These are phyloP conservation scores for Elaeis oleifera DNA, from an alignment of 202 grass and related monocot species.

Conservation along the genomic window DNA sequence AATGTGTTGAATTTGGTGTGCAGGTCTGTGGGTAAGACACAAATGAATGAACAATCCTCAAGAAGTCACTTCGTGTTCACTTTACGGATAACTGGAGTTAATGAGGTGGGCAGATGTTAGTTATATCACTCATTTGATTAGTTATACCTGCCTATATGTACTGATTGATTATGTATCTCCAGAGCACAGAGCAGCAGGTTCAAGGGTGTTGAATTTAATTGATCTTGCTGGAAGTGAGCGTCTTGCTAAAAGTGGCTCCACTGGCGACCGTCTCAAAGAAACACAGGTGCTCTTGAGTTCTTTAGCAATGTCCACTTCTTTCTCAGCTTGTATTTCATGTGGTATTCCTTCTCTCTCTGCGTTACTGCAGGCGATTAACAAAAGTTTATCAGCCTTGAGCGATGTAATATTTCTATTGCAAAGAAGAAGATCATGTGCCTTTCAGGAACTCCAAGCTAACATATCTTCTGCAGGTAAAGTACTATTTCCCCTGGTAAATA, in stretches of 20 bases:
- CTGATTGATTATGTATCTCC: neutral
- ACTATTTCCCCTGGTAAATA: neutral
- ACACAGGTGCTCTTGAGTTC: constrained; percentile 47
- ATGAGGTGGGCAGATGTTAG: constrained; percentile 42
- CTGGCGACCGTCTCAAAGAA: constrained; percentile 87
- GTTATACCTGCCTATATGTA: neutral
- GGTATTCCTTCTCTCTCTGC: neutral
- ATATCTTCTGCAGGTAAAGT: constrained; percentile 74
- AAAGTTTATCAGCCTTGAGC: constrained; percentile 79
- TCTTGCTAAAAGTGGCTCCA: constrained; percentile 79
- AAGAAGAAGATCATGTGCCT: constrained; percentile 87
- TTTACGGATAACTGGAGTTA: constrained; percentile 69
- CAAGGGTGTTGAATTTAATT: constrained; percentile 76
- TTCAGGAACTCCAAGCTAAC: constrained; percentile 97
- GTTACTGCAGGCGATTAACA: constrained; percentile 68
- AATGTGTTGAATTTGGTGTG: constrained; percentile 10
- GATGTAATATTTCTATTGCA: constrained; percentile 85
- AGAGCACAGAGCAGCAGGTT: constrained; percentile 83
- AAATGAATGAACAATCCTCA: constrained; percentile 94
- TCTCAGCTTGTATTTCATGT: neutral
- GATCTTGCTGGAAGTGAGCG: constrained; percentile 95
- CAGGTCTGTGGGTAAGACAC: constrained; percentile 89
- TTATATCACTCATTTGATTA: neutral
- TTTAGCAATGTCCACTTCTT: too few relatives aligned
- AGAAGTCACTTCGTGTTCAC: constrained; percentile 96